phyloP scores from a whole-genome alignment of 2,329 filamentous ascomycete genomes.

The Graphilbum fragrans region DNA sequence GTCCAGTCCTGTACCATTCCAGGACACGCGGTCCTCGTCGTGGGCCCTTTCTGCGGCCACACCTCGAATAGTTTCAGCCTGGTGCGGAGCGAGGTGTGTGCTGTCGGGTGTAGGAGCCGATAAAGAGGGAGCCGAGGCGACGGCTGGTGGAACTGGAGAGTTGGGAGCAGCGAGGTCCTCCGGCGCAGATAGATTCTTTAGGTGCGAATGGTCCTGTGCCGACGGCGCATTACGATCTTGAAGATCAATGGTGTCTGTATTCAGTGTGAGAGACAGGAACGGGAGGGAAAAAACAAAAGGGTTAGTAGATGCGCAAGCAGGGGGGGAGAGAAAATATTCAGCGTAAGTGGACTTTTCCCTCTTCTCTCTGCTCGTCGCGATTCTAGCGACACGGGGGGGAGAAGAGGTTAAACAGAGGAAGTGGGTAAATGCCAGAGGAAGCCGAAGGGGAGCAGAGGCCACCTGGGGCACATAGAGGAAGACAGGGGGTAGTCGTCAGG shows the following conservation, averaged over 20 bases:
- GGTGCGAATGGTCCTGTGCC: slow-evolving; percentile 65
- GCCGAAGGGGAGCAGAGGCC: neutral
- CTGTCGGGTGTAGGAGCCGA: slow-evolving; percentile 22
- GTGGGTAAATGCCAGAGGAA: neutral
- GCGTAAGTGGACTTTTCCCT: neutral
- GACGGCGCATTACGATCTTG: slow-evolving; percentile 75
- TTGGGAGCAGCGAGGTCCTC: slow-evolving; percentile 28
- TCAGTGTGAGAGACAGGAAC: slow-evolving; percentile 2
- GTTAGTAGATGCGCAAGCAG: slow-evolving; percentile 11
- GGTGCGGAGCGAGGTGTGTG: slow-evolving; percentile 57
- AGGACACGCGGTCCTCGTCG: slow-evolving; percentile 53
- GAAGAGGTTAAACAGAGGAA: neutral
- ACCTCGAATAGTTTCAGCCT: slow-evolving; percentile 72
- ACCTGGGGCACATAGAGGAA: too few species aligned
- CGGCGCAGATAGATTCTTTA: slow-evolving; percentile 16
- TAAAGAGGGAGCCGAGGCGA: neutral
- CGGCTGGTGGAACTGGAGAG: slow-evolving; percentile 20
- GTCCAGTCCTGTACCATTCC: slow-evolving; percentile 25
- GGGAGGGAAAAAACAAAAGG: slow-evolving; percentile 9
- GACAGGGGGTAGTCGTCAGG: too few species aligned
- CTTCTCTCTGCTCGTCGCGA: neutral
- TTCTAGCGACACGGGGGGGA: neutral
- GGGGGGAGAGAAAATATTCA: neutral
- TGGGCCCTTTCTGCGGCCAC: slow-evolving; percentile 65
- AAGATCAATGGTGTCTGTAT: slow-evolving; percentile 81